Conservation (phyloP, 352 stramenopile genomes). For the Globisporangium echinulatum region DNA sequence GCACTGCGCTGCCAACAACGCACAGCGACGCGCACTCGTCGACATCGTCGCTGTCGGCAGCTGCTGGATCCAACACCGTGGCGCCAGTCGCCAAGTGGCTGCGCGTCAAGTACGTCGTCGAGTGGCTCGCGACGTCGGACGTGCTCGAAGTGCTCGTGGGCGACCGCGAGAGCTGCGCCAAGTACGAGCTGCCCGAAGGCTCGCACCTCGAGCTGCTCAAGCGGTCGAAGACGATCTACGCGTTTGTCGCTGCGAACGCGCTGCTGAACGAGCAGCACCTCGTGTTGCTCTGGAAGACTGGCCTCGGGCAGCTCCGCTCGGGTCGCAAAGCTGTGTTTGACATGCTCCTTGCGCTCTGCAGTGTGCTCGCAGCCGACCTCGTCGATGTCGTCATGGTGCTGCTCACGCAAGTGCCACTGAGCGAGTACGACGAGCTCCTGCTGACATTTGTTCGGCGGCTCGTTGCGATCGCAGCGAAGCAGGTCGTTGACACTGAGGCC, state of each 20-base stretch:
- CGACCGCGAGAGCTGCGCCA: conserved; percentile 50
- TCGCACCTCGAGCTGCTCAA: conserved; percentile 82
- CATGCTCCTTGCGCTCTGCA: conserved; percentile 60
- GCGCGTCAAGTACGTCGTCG: conserved; percentile 59
- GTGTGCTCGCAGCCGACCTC: conserved; percentile 60
- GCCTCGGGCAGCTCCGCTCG: conserved; percentile 57
- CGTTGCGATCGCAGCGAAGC: conserved; percentile 65
- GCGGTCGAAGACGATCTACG: conserved; percentile 60
- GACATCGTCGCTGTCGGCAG: conserved; percentile 15
- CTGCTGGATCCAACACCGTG: conserved; percentile 16
- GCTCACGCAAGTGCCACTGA: conserved; percentile 60
- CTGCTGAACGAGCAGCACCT: conserved; percentile 64
- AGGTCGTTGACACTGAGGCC: conserved; percentile 60
- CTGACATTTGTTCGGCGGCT: conserved; percentile 76
- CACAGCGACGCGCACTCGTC: conserved; percentile 4
- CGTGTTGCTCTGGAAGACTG: conserved; percentile 70
- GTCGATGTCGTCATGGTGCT: conserved; percentile 72
- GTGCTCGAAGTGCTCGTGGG: conserved; percentile 81
- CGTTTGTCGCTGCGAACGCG: conserved; percentile 50
- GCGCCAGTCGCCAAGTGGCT: conserved; percentile 60
- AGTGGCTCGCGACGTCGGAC: conserved; percentile 73
- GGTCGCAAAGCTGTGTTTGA: conserved; percentile 69
- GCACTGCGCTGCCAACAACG: conserved; percentile 13
- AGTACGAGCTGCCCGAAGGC: conserved; percentile 69
- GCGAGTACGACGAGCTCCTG: conserved; percentile 72